Conservation (phyloP, 2,329 filamentous ascomycete genomes). For the Plenodomus tracheiphilus region DNA sequence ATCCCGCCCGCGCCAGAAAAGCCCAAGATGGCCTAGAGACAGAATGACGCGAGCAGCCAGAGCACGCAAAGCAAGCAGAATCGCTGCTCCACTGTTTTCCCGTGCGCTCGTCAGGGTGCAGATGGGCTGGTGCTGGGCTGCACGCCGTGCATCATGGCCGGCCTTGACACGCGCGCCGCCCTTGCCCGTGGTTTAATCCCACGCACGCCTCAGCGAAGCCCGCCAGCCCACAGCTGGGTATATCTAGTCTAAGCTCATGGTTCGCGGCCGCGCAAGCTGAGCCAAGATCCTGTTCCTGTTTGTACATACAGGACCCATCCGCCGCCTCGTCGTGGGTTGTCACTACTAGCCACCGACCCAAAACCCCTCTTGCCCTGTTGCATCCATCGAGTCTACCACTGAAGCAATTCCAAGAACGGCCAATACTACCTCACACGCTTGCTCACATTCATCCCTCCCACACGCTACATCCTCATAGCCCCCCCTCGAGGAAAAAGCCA, state of each 20-base stretch:
- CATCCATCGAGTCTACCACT: not conserved
- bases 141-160: slow-evolving; percentile 13
- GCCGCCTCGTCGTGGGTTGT: not conserved
- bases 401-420: not conserved
- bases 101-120: slow-evolving; percentile 20
- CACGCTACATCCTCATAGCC: slow-evolving; percentile 5
- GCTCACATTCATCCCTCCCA: not conserved
- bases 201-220: slow-evolving; percentile 1
- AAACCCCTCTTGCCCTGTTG: not conserved
- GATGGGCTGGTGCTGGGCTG: not conserved
- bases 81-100: slow-evolving; percentile 9
- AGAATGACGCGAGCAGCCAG: slow-evolving; percentile 14
- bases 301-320: not conserved
- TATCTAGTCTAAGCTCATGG: not conserved
- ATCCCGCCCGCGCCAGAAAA: slow-evolving; percentile 13
- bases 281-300: not conserved
- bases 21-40: slow-evolving; percentile 4
- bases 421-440: not conserved
- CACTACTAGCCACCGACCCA: no score
- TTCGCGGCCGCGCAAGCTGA: not conserved
- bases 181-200: slow-evolving; percentile 22
- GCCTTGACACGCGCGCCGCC: slow-evolving; percentile 16
- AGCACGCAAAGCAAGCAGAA: no score
- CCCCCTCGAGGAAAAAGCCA: not conserved
- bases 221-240: no score